Conservation (phyloP, 257 asterid genomes). For the Craterostigma plantagineum region DNA sequence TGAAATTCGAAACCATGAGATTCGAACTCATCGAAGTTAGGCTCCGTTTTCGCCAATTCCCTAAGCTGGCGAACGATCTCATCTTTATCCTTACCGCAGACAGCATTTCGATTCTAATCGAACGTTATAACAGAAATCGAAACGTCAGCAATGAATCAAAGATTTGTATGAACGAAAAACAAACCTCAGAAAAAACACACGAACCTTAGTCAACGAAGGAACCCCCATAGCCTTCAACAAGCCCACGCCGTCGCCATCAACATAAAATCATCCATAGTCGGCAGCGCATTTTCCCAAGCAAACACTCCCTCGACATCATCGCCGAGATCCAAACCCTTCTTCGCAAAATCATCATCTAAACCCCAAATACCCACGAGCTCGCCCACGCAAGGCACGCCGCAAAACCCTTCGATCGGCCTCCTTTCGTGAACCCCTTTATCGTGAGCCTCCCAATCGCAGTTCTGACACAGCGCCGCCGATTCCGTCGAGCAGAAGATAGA, state of each 20-base stretch:
- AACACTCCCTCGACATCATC: conserved; percentile 21
- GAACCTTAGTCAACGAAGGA: conserved; percentile 92
- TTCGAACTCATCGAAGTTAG: conserved; percentile 28
- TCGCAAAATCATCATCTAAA: conserved; percentile 44
- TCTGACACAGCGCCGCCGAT: conserved; percentile 58
- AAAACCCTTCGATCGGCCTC: conserved; percentile 70
- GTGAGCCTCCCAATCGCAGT: conserved; percentile 90
- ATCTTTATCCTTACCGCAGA: conserved; percentile 68
- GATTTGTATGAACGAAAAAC: background rate
- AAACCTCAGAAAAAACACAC: background rate
- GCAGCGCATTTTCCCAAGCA: no score
- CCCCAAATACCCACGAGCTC: conserved; percentile 50
- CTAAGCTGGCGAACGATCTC: conserved; percentile 70
- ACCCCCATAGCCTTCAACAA: conserved; percentile 83
- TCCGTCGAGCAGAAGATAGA: conserved; percentile 66
- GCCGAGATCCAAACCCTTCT: no score
- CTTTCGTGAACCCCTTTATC: conserved; percentile 39
- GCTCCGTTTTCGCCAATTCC: conserved; percentile 46
- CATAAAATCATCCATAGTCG: conserved; percentile 74
- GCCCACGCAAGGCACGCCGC: conserved; percentile 51
- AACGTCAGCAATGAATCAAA: background rate
- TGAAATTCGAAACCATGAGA: background rate
- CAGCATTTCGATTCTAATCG: conserved; percentile 69
- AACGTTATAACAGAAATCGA: conserved; percentile 1
- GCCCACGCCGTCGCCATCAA: conserved; percentile 22